A percentile compares a stretch with the other conserved stretches of the same genome.
phyloP scores from a whole-genome alignment of 2,329 filamentous ascomycete species.

The Thielaviopsis ethacetica region DNA sequence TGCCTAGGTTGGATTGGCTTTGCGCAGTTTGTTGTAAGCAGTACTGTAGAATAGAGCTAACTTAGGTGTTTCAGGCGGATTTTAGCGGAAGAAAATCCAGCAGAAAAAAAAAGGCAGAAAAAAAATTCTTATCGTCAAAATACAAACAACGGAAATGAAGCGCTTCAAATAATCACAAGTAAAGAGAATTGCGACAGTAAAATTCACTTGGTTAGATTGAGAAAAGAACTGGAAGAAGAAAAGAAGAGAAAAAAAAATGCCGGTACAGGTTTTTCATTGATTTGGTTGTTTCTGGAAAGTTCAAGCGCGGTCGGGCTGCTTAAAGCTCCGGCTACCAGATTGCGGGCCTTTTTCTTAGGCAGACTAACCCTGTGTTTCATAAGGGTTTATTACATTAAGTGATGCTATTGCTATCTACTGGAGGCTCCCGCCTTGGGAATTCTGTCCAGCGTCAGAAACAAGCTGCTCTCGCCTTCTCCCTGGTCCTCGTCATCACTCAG shows the following conservation, averaged over 20 bases:
- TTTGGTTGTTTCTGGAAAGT: neutral
- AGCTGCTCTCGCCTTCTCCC: neutral
- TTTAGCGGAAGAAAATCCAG: neutral
- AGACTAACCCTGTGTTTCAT: neutral
- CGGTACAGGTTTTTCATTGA: neutral
- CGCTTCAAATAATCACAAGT: neutral
- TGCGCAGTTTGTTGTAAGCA: too few species aligned
- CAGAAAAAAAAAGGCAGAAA: neutral
- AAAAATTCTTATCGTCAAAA: neutral
- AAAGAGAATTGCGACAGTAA: neutral
- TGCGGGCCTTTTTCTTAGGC: neutral
- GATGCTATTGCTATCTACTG: neutral
- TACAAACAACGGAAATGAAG: neutral
- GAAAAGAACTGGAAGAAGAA: neutral
- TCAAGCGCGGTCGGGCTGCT: neutral
- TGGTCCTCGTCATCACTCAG: slow-evolving; percentile 5
- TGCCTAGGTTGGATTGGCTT: too few species aligned
- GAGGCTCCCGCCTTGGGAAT: neutral
- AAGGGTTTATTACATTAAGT: neutral
- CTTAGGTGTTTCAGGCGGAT: neutral
- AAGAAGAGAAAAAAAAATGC: neutral
- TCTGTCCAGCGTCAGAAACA: neutral
- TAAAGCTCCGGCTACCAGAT: neutral
- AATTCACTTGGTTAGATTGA: neutral
- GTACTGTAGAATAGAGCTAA: too few species aligned